Percentiles rank a stretch among this genome's conserved stretches.
These are phyloP conservation scores for Penicillium soppii DNA, from an alignment of 495 filamentous ascomycete genomes.

Conservation along the genomic window DNA sequence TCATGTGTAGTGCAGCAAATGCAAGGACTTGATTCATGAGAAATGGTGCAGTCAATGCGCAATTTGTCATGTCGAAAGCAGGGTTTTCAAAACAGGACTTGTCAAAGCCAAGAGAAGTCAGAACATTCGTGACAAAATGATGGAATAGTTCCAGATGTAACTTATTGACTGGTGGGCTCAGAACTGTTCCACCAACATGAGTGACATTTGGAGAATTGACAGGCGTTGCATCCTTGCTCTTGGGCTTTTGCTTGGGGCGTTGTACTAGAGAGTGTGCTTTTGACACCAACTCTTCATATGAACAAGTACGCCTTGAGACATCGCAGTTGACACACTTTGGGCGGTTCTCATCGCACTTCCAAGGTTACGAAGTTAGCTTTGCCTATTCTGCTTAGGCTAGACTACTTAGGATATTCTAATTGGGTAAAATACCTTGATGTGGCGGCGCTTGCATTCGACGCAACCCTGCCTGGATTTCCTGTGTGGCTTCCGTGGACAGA, in stretches of 20 bases:
- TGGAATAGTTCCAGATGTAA: background rate
- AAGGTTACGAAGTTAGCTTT: background rate
- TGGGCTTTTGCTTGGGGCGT: background rate
- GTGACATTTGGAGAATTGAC: background rate
- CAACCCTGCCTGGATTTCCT: background rate
- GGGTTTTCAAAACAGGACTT: background rate
- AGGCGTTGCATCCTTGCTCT: background rate
- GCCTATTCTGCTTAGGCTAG: background rate
- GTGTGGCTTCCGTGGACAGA: background rate
- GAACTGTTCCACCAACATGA: background rate
- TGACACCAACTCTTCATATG: background rate
- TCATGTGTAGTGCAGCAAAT: conserved; percentile 43
- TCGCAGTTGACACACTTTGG: background rate
- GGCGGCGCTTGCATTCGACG: background rate
- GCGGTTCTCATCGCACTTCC: background rate
- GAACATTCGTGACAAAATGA: background rate
- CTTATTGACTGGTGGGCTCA: background rate
- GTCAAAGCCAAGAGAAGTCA: background rate
- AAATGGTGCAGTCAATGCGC: conserved; percentile 21
- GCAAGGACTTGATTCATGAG: conserved; percentile 46
- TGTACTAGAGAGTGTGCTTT: background rate
- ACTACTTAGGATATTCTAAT: background rate
- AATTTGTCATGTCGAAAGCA: background rate
- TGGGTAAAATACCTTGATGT: background rate
- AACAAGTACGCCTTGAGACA: background rate